Evolutionary conservation across 2,329 filamentous ascomycete genomes (phyloP), one percentile per base, ranked within the genome.

Genomic region (Metarhizium brunneum): DNA sequence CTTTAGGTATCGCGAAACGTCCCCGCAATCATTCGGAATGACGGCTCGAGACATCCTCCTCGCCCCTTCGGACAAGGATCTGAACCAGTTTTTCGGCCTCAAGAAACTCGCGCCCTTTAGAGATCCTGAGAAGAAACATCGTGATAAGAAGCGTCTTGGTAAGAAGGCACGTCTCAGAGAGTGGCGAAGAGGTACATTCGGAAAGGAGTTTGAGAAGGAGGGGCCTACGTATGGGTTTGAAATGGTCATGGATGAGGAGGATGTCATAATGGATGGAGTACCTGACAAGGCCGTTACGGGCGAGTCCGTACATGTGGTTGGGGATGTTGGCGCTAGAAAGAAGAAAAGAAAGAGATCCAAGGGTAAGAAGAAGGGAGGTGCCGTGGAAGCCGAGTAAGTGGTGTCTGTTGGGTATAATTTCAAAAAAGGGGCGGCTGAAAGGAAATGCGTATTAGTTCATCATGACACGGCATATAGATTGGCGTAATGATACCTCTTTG

Each of bases 1-100:
- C 20, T 99, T 99, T 82, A 87, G 89, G 56, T 99, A 99, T 76
- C 89, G 94, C 65, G 92, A 96, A 68, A 96, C 92, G 2, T 95
- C 90, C 0, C 92, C 94, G 1, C 86, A 87, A 55, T 84, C 87
- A 13, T 99, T 95, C 68, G 94, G 94, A 57, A 84, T 99, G 66
- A 95, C 90, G 0, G 79, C 92, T 1, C 83, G 86, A 58, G 94
- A 99, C 71, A 97, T 99, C 63, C 81, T 99, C 38, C 80, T 86
- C 68, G 90, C 95, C 61, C 90, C 92, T 0, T 87, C 87, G 48
- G 94, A 99, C 73, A 77, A 83, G 50, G 84, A 86, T 54, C 82
- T 99, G 61, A 99, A 99, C 71, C 80, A 92, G 61, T 99, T 87
- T 66, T 92, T 87, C 5, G 92, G 94, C 6, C 76, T 99, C 65